These are phyloP conservation scores for Aspergillus haitiensis DNA, from an alignment of 495 filamentous ascomycete genomes.

Conservation along the genomic window DNA sequence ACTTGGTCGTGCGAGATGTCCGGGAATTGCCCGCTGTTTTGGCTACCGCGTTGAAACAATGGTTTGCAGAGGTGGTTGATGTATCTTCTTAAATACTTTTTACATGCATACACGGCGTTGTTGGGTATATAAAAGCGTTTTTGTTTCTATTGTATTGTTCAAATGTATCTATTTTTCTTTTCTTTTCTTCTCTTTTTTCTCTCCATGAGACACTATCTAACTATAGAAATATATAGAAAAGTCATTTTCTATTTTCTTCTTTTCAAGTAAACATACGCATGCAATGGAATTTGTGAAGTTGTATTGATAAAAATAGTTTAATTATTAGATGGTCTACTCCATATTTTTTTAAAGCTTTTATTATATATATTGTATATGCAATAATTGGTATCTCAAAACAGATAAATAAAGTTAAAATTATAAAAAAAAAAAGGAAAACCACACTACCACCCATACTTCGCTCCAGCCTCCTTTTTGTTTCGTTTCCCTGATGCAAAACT, in stretches of 20 bases:
- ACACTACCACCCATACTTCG: constrained; percentile 75
- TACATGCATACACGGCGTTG: background rate
- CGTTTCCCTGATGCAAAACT: constrained; percentile 74
- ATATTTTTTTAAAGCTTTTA: too few relatives aligned
- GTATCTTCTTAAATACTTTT: constrained; percentile 41
- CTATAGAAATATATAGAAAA: constrained; percentile 1
- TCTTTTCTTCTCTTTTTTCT: background rate
- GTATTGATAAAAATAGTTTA: too few relatives aligned
- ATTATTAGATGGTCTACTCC: too few relatives aligned
- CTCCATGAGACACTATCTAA: too few relatives aligned
- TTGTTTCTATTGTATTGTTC: constrained; percentile 12
- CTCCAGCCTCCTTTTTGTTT: constrained; percentile 75
- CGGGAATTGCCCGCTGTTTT: constrained; percentile 85
- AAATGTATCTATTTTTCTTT: constrained; percentile 5
- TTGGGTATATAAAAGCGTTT: constrained; percentile 19
- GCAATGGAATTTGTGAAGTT: too few relatives aligned
- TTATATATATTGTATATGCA: too few relatives aligned
- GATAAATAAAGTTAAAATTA: constrained; percentile 8
- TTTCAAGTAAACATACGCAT: too few relatives aligned
- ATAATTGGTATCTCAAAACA: background rate
- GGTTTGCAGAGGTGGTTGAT: constrained; percentile 92
- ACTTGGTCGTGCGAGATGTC: constrained; percentile 88
- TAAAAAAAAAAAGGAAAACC: background rate
- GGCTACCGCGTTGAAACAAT: constrained; percentile 85
- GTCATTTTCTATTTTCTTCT: constrained; percentile 7